Percentiles rank a stretch among this genome's conserved stretches.
Evolutionary conservation across 2,329 filamentous ascomycete species (phyloP).

Genomic region (Colletotrichum godetiae): DNA sequence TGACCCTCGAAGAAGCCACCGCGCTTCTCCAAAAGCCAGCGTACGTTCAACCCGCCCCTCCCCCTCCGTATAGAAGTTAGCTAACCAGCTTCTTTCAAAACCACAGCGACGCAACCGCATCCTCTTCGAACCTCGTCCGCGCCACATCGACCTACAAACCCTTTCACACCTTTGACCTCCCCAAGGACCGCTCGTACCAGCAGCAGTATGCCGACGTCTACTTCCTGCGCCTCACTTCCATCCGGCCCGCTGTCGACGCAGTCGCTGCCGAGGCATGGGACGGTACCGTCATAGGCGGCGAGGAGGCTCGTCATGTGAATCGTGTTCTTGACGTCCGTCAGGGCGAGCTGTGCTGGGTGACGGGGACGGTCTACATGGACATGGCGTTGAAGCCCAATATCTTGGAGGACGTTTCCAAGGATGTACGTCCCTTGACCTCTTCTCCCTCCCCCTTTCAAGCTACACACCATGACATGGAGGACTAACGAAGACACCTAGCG

Average conservation of each 20-base stretch:
- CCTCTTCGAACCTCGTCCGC: slow-evolving; percentile 56
- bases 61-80: background rate
- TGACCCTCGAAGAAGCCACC: slow-evolving; percentile 54
- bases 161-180: slow-evolving; percentile 78
- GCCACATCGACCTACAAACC: slow-evolving; percentile 75
- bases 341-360: slow-evolving; percentile 94
- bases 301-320: slow-evolving; percentile 81
- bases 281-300: slow-evolving; percentile 80
- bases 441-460: background rate
- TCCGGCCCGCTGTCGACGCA: slow-evolving; percentile 85
- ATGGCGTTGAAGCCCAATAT: slow-evolving; percentile 97
- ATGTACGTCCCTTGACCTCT: slow-evolving; percentile 64
- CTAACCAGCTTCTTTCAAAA: background rate
- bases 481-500: slow-evolving; percentile 65
- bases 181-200: slow-evolving; percentile 80
- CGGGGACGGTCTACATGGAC: slow-evolving; percentile 96
- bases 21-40: slow-evolving; percentile 60
- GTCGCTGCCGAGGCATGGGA: slow-evolving; percentile 82
- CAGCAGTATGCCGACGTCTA: slow-evolving; percentile 99
- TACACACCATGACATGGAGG: background rate
- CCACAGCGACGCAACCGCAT: slow-evolving; percentile 16
- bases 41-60: slow-evolving; percentile 47
- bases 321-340: slow-evolving; percentile 95
- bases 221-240: slow-evolving; percentile 87
- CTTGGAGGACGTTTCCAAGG: slow-evolving; percentile 92